Evolutionary conservation across 176 grass and related monocot genomes (phyloP).

Genomic region (Rhynchospora pubera): DNA sequence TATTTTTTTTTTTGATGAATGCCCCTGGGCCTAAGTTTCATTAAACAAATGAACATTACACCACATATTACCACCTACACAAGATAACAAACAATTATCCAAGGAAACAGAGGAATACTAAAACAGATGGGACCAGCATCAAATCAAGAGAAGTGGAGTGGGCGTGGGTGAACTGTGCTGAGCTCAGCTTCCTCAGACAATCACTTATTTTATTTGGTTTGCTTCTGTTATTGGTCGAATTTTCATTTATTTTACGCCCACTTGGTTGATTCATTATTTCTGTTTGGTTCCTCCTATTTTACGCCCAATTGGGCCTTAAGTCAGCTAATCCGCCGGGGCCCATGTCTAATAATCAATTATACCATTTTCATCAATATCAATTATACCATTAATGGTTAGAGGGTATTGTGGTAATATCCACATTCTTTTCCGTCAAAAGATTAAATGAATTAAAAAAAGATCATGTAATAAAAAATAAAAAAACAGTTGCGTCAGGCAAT

Average conservation of each 20-base stretch:
- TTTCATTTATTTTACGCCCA: background rate
- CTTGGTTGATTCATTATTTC: too few relatives aligned
- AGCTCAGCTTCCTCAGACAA: background rate
- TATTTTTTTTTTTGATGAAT: too few relatives aligned
- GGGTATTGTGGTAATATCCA: background rate
- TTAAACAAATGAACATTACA: too few relatives aligned
- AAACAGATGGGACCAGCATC: background rate
- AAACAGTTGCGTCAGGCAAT: background rate
- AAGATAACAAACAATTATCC: background rate
- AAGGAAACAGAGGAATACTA: background rate
- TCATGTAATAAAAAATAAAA: background rate
- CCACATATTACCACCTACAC: too few relatives aligned
- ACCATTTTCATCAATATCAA: background rate
- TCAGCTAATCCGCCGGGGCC: background rate
- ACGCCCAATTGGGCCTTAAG: background rate
- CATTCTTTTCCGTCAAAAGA: background rate
- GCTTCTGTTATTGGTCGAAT: background rate
- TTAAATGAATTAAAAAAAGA: background rate
- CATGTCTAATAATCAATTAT: background rate
- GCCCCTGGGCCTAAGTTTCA: too few relatives aligned
- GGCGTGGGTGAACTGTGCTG: background rate
- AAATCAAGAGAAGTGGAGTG: background rate
- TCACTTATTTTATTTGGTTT: background rate
- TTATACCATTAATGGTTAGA: background rate
- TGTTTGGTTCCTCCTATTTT: too few relatives aligned